Evolutionary conservation across 768 basidiomycete species (phyloP).

Genomic region (Leccinum sublutescens): DNA sequence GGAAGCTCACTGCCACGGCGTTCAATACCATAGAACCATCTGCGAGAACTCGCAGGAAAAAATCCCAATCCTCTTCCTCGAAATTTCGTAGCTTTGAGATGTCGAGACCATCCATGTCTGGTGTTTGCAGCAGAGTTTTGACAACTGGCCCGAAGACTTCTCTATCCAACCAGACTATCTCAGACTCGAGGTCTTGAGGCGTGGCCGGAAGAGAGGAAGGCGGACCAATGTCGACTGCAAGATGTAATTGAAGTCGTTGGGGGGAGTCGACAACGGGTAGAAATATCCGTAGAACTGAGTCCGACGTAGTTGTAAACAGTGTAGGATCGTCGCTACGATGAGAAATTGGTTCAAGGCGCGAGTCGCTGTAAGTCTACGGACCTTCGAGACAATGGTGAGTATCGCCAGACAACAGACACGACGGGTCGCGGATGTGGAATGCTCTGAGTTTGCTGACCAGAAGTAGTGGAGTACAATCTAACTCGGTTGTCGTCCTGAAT

Average conservation of each 20-base stretch:
- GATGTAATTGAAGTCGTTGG: conserved; percentile 79
- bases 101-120: not conserved
- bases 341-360: conserved; percentile 5
- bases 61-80: conserved; percentile 70
- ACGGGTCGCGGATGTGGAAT: conserved; percentile 76
- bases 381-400: conserved; percentile 65
- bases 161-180: conserved; percentile 69
- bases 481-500: conserved; percentile 56
- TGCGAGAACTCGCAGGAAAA: conserved; percentile 68
- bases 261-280: conserved; percentile 86
- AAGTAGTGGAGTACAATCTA: conserved; percentile 69
- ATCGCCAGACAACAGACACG: conserved; percentile 68
- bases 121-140: conserved; percentile 40
- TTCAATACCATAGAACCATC: conserved; percentile 76
- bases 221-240: conserved; percentile 70
- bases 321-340: conserved; percentile 64
- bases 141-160: conserved; percentile 53
- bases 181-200: conserved; percentile 40
- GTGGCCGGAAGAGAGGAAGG: conserved; percentile 46
- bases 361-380: conserved; percentile 32
- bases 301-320: conserved; percentile 81
- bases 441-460: conserved; percentile 63
- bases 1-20: conserved; percentile 62
- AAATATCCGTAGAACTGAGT: conserved; percentile 81
- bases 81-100: conserved; percentile 57